Evolutionary conservation across 768 basidiomycete genomes (phyloP).

Genomic region (Trametes coccinea): DNA sequence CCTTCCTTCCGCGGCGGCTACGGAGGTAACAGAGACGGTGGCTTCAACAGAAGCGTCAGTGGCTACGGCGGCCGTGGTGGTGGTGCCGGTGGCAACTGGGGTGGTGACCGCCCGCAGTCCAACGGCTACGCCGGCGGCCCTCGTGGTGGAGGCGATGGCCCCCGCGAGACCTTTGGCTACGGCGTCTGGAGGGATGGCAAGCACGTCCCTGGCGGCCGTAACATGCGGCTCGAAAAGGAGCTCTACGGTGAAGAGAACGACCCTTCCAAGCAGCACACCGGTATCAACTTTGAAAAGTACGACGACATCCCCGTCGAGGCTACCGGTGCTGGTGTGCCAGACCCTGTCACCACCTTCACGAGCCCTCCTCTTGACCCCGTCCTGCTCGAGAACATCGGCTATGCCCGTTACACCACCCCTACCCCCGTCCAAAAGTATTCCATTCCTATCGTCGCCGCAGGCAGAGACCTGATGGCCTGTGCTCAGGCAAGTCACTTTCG

Average conservation of each 20-base stretch:
- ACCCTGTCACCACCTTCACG: conserved; percentile 86
- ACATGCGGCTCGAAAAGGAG: conserved; percentile 91
- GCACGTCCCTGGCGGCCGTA: conserved; percentile 82
- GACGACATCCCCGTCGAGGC: conserved; percentile 99
- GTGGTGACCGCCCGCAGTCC: conserved; percentile 29
- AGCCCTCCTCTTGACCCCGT: conserved; percentile 89
- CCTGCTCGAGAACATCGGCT: conserved; percentile 92
- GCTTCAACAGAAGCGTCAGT: conserved; percentile 41
- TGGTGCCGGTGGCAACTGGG: conserved; percentile 44
- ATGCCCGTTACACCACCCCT: conserved; percentile 90
- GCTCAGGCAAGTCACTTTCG: conserved; percentile 62
- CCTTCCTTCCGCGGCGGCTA: conserved; percentile 49
- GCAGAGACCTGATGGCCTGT: conserved; percentile 92
- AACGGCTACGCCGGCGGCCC: conserved; percentile 27
- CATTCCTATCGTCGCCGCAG: conserved; percentile 92
- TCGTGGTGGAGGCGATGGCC: conserved; percentile 36
- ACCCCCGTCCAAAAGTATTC: conserved; percentile 99
- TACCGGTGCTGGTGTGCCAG: conserved; percentile 95
- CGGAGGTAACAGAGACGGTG: conserved; percentile 42
- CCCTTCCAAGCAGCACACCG: conserved; percentile 87
- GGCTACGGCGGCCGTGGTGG: conserved; percentile 37
- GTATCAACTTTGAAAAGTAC: conserved; percentile 99
- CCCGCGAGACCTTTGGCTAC: conserved; percentile 56
- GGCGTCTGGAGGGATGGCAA: conserved; percentile 90
- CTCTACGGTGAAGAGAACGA: conserved; percentile 90